Percentiles rank a stretch among this genome's conserved stretches.
phyloP scores from a whole-genome alignment of 2,329 filamentous ascomycete genomes.

The Bipolaris zeicola region DNA sequence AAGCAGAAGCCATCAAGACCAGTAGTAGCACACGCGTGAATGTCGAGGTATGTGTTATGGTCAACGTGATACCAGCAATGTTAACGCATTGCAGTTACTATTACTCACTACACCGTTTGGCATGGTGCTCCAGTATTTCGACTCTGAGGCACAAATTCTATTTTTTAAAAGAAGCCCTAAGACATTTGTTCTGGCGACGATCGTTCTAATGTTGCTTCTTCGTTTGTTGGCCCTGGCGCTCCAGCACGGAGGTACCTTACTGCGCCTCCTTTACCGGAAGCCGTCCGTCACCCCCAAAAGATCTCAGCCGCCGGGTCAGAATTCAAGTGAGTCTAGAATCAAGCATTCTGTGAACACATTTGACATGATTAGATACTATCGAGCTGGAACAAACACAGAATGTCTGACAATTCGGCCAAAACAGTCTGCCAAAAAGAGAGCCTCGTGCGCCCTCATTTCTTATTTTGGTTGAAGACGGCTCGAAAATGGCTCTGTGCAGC shows the following conservation, averaged over 20 bases:
- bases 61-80: not conserved
- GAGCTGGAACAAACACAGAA: not conserved
- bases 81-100: not conserved
- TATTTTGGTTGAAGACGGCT: too few species aligned
- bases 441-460: too few species aligned
- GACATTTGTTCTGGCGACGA: not conserved
- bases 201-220: slow-evolving; percentile 8
- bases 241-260: not conserved
- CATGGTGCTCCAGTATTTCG: slow-evolving; percentile 14
- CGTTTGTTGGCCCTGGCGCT: not conserved
- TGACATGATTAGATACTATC: not conserved
- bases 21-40: slow-evolving; percentile 13
- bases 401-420: not conserved
- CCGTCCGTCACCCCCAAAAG: not conserved
- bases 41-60: slow-evolving; percentile 1
- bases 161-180: slow-evolving; percentile 7
- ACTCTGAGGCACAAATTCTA: slow-evolving; percentile 8
- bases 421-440: too few species aligned
- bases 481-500: too few species aligned
- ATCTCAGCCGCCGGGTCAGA: not conserved
- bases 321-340: too few species aligned
- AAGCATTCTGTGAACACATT: too few species aligned
- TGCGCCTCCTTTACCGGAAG: not conserved
- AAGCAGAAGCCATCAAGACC: slow-evolving; percentile 5
- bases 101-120: slow-evolving; percentile 7